These are phyloP conservation scores for Talaromyces sp. DNA, from an alignment of 2,329 filamentous ascomycete genomes.

Conservation along the genomic window DNA sequence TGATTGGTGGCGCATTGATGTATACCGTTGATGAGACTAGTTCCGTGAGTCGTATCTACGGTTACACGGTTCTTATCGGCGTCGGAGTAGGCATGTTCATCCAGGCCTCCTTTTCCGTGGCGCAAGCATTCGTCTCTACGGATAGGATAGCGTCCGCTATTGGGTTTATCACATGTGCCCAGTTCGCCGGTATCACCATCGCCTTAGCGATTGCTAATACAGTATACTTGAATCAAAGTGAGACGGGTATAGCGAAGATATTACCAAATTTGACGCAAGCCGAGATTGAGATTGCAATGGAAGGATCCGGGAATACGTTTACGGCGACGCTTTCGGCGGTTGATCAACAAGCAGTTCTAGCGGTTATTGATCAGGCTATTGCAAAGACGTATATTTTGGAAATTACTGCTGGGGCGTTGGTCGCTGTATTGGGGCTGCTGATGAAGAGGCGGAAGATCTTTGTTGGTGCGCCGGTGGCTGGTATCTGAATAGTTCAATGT, in stretches of 20 bases:
- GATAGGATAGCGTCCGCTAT: neutral
- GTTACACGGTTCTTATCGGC: constrained; percentile 25
- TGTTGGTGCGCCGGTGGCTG: neutral
- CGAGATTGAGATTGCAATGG: neutral
- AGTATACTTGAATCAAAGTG: neutral
- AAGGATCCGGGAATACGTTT: neutral
- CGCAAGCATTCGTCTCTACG: neutral
- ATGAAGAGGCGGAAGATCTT: neutral
- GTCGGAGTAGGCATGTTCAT: constrained; percentile 22
- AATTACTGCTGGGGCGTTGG: neutral
- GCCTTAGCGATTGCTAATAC: constrained; percentile 4
- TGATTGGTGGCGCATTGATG: constrained; percentile 25
- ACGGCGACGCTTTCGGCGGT: neutral
- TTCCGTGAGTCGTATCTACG: constrained; percentile 24
- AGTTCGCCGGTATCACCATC: neutral
- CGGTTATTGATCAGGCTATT: neutral
- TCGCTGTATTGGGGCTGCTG: neutral
- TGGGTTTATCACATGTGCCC: constrained; percentile 3
- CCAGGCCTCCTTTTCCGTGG: constrained; percentile 22
- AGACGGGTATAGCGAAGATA: neutral
- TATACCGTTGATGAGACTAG: constrained; percentile 22
- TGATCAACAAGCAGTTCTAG: neutral
- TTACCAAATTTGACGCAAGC: neutral
- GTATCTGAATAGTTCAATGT: neutral
- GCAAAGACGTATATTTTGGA: neutral